Conservation (phyloP, 306 rosid genomes). For the Herpetospermum pedunculosum region DNA sequence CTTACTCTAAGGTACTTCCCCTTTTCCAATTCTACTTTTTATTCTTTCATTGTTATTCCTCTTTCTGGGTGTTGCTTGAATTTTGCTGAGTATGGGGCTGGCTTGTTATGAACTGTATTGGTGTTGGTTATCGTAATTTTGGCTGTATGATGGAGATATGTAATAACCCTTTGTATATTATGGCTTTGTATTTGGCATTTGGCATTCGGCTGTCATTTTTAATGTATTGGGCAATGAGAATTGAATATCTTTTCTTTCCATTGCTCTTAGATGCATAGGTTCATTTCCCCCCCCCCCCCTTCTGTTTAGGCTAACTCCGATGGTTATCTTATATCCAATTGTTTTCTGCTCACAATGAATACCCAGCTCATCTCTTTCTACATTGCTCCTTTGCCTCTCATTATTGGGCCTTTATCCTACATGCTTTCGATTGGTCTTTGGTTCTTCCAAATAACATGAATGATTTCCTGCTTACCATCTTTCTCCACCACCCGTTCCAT, state of each 20-base stretch:
- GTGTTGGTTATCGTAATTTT: not conserved
- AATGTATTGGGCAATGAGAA: not conserved
- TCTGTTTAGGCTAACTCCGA: too few species aligned
- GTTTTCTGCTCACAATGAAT: too few species aligned
- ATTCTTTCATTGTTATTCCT: not conserved
- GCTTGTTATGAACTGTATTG: not conserved
- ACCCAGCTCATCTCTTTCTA: too few species aligned
- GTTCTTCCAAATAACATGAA: too few species aligned
- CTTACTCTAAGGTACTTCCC: conserved; percentile 64
- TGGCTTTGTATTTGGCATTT: not conserved
- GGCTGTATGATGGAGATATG: not conserved
- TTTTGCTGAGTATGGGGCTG: not conserved
- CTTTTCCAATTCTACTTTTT: not conserved
- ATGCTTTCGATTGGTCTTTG: too few species aligned
- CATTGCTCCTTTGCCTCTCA: too few species aligned
- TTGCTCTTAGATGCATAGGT: too few species aligned
- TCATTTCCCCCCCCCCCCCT: too few species aligned
- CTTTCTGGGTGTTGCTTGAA: not conserved
- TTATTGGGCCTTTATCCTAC: too few species aligned
- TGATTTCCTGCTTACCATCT: too few species aligned
- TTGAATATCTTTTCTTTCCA: not conserved
- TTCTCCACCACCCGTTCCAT: too few species aligned
- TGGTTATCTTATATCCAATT: too few species aligned
- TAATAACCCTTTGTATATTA: not conserved
- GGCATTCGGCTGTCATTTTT: not conserved